Base-by-base conservation (phyloP, 345 rosid species). In the Garcia nutans region DNA sequence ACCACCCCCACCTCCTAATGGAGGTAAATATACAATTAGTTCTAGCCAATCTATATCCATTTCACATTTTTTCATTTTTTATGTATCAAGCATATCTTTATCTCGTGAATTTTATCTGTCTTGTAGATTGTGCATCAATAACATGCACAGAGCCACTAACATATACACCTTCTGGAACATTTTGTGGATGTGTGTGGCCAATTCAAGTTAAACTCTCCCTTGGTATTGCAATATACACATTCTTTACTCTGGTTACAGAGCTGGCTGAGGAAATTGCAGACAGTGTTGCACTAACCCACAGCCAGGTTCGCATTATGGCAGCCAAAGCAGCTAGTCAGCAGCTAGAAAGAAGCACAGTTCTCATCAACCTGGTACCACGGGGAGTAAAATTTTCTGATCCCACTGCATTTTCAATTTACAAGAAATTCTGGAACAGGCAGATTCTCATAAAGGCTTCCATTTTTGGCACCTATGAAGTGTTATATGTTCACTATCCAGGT, bases 1-100 rank as follows among this genome's bases (percentile, higher is more conserved):
- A 15, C 94, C 91, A 22, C 89, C 94, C 73, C 91, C 94, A 16
- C 94, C 94, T 75, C 92, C 91, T 70, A 87, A 85, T 59, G 86
- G 71, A 81, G 89, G 94, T 88, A 77, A 42, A 49, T 49, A 15
- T 58, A 52, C 13, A 42, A 49, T 44, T 8, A 22, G 11, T 69
- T 82, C 11, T 20, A 52, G 54, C 20, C 5, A 33, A 15, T 52
- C 15, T 17, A 70, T 64, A 63, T 60, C 20, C 58, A 33, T 63
- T 16, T 10, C 5, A 10, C 13, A 24, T 58, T 50, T 66, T 37
- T 37, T 76, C 65, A 50, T 17, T 47, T 76, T 78, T 67, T 17
- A 15, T 22, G 15, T 23, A 74, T 26, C 17, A n/a, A 28, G 56
- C 7, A 75, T 59, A 42, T 23, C 12, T 50, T 33, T 54, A 11